Evolutionary conservation across 257 asterid genomes (phyloP).

Genomic region (Cinchona pubescens): DNA sequence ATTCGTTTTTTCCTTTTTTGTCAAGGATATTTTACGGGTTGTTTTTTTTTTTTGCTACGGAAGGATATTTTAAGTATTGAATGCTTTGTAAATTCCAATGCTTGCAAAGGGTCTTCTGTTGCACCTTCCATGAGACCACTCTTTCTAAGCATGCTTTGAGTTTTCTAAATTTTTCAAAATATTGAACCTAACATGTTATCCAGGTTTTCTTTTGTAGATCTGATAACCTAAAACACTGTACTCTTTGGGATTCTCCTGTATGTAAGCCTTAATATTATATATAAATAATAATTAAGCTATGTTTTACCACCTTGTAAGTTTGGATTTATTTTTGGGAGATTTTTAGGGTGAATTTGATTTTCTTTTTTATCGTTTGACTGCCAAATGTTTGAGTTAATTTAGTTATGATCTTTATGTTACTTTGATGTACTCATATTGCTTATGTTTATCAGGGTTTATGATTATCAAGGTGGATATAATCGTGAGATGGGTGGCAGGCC

Average conservation of each 20-base stretch:
- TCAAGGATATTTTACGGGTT: neutral
- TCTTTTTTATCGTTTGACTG: neutral
- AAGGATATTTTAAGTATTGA: neutral
- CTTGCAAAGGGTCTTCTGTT: neutral
- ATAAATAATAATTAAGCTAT: no score
- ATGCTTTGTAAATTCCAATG: neutral
- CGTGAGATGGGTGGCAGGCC: slow-evolving; percentile 85
- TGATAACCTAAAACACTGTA: no score
- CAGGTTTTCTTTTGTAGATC: no score
- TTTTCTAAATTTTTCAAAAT: neutral
- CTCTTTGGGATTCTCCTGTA: no score
- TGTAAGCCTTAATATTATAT: no score
- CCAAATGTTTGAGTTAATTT: neutral
- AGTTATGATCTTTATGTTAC: neutral
- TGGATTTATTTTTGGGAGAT: neutral
- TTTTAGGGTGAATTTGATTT: no score
- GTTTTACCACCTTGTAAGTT: no score
- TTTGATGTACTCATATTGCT: neutral
- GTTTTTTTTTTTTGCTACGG: no score
- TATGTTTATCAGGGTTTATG: slow-evolving; percentile 57
- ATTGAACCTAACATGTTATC: no score
- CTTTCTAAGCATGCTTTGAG: neutral
- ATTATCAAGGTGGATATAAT: slow-evolving; percentile 72
- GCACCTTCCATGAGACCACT: neutral
- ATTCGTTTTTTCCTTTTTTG: no score